phyloP scores from a whole-genome alignment of 495 filamentous ascomycete genomes.

The Penicillium malachiteum region DNA sequence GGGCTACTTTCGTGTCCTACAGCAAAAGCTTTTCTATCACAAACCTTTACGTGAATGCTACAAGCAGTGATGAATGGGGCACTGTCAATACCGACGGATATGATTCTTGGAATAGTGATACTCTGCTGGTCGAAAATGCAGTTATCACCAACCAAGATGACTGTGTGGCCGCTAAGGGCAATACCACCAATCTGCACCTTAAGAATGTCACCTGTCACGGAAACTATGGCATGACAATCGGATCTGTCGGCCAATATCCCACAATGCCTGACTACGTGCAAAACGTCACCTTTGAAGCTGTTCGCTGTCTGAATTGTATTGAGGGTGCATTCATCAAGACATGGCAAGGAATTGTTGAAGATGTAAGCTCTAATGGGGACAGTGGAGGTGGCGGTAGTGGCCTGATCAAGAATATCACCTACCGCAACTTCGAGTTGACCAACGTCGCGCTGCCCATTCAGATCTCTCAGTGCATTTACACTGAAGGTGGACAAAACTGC shows the following conservation, averaged over 20 bases:
- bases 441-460: constrained; percentile 57
- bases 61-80: constrained; percentile 29
- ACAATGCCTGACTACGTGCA: constrained; percentile 27
- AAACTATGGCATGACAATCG: constrained; percentile 36
- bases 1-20: constrained; percentile 40
- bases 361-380: constrained; percentile 31
- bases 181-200: constrained; percentile 40
- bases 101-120: constrained; percentile 34
- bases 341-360: constrained; percentile 37
- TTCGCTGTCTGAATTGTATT: constrained; percentile 36
- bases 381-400: constrained; percentile 34
- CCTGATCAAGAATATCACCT: constrained; percentile 51
- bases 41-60: constrained; percentile 46
- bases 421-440: constrained; percentile 45
- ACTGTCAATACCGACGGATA: constrained; percentile 43
- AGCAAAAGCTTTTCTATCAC: constrained; percentile 35
- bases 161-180: constrained; percentile 36
- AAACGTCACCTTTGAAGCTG: constrained; percentile 28
- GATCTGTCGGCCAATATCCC: constrained; percentile 47
- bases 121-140: constrained; percentile 31
- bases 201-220: constrained; percentile 33
- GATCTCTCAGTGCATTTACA: constrained; percentile 59
- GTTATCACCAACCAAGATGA: constrained; percentile 38
- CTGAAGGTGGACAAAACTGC: constrained; percentile 37
- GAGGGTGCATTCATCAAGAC: constrained; percentile 59